Evolutionary conservation across 257 asterid species (phyloP).

Genomic region (Solanum sitiens): DNA sequence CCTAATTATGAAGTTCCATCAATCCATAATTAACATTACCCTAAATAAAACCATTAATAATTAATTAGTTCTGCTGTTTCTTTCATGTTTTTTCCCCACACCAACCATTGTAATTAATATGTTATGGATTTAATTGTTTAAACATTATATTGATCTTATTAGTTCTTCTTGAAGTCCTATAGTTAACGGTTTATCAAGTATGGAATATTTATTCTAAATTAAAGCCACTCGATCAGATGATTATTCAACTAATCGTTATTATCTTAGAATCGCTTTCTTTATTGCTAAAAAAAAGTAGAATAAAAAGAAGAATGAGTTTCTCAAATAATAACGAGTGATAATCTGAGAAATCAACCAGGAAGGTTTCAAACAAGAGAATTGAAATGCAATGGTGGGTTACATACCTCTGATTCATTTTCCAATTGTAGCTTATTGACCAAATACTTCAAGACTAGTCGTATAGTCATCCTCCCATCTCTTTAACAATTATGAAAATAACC

Average conservation of each 20-base stretch:
- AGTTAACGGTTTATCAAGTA: background rate
- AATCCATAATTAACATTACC: background rate
- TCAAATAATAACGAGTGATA: background rate
- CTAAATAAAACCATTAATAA: slow-evolving; percentile 10
- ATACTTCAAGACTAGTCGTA: slow-evolving; percentile 73
- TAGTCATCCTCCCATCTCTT: slow-evolving; percentile 87
- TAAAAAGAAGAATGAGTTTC: background rate
- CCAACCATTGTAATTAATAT: slow-evolving; percentile 12
- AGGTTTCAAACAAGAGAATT: background rate
- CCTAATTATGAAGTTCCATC: slow-evolving; percentile 55
- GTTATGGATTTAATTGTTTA: background rate
- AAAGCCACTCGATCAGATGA: background rate
- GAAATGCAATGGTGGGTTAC: slow-evolving; percentile 1
- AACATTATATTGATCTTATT: slow-evolving; percentile 15
- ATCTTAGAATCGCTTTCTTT: background rate
- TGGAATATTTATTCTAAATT: background rate
- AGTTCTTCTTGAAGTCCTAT: background rate
- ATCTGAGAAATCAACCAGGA: background rate
- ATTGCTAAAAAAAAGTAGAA: background rate
- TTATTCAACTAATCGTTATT: background rate
- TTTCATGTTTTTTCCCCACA: slow-evolving; percentile 17
- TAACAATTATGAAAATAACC: background rate
- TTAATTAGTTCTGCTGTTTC: slow-evolving; percentile 42
- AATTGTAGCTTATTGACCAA: slow-evolving; percentile 73
- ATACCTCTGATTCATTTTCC: slow-evolving; percentile 91